phyloP scores from a whole-genome alignment of 306 rosid genomes.

The Castanopsis chinensis region DNA sequence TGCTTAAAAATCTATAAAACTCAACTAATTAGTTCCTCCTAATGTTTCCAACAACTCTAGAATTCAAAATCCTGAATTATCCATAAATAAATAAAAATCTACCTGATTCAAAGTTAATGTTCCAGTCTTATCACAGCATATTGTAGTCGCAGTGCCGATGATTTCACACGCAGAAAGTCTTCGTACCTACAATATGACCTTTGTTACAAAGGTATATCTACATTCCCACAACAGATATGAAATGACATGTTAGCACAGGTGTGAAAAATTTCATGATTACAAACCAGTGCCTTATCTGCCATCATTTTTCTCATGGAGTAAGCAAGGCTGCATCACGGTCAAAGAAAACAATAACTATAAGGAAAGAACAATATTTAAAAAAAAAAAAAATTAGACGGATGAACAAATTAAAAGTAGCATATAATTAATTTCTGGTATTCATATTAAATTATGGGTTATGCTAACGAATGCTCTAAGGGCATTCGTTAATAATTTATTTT shows the following conservation, averaged over 20 bases:
- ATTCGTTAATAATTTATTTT: too few species aligned
- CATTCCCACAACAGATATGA: neutral
- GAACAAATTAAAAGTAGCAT: neutral
- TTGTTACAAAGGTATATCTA: neutral
- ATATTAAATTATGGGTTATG: neutral
- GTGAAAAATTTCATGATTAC: conserved; percentile 18
- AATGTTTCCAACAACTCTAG: too few species aligned
- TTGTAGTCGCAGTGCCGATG: conserved; percentile 91
- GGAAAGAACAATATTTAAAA: neutral
- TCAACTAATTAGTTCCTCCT: too few species aligned
- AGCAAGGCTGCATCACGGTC: conserved; percentile 62
- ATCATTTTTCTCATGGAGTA: conserved; percentile 97
- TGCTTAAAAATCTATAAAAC: too few species aligned
- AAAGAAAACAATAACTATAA: neutral
- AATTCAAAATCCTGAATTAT: too few species aligned
- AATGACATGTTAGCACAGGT: conserved; percentile 10
- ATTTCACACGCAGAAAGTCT: conserved; percentile 98
- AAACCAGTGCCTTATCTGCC: conserved; percentile 96
- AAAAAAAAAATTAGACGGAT: neutral
- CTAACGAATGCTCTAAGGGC: too few species aligned
- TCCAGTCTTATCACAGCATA: conserved; percentile 96
- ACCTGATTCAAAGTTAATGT: conserved; percentile 81
- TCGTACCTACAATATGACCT: conserved; percentile 58
- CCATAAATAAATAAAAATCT: neutral
- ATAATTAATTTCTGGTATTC: neutral